Base-by-base conservation (phyloP, 768 basidiomycete species). In the Suillus decipiens region DNA sequence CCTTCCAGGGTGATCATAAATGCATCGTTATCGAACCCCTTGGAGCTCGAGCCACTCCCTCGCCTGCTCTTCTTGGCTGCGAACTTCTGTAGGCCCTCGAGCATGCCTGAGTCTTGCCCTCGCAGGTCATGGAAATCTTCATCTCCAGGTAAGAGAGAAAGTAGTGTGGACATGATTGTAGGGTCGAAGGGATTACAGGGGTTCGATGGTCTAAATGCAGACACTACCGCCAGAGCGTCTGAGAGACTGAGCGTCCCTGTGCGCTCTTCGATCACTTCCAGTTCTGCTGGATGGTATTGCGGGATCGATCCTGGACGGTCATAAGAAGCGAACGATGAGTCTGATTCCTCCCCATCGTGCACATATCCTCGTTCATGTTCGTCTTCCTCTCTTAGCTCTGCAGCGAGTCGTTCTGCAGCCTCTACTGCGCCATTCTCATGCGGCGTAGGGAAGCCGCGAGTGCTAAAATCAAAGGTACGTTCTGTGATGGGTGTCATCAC, bases 401-500 rank as follows among this genome's bases (percentile, higher is more conserved):
- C 82, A 19, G 83, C 84, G 24, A 85, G 79, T 62, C 73, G 80
- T 67, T 81, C 83, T 42, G 82, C 88, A 2, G 78, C 80, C 59
- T 81, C 74, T 2, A 79, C 75, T 19, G 86, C 85, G 55, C 79
- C 78, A 37, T 75, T 69, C 60, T 80, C 79, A 73, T 72, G 68
- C 67, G 78, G 64, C 63, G 75, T 70, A 53, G 76, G 75, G 45
- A 76, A 68, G 28, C 73, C 73, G 63, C 86, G 80, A 17, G 86
- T 89, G 68, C 86, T 89, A 72, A 81, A 96, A 75, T 99, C 97
- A 69, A 86, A 85, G 11, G 97, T 99, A 47, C 96, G 83, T 75
- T 99, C 97, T 14, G 93, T 93, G 75, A 99, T 98, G 3, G 97
- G 96, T 10, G 96, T 99, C 95, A 99, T 95, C 61, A 96, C 89